Base-by-base conservation (phyloP, 2,329 filamentous ascomycete species). In the Fusarium xylarioides region DNA sequence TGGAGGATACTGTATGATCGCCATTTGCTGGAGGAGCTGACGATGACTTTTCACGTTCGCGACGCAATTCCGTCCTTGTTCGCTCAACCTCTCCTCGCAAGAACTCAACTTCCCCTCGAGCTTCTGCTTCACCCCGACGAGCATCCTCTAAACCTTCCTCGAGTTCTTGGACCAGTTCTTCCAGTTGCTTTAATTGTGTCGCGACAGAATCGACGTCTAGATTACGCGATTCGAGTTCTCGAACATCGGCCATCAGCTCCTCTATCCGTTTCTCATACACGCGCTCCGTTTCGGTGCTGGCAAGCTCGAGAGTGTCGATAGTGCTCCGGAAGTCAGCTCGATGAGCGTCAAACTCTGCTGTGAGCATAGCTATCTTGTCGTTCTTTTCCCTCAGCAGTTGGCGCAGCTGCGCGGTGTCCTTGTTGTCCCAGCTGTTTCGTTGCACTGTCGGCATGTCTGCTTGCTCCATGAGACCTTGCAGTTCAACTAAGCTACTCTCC, bases 91-190 rank as follows among this genome's bases (percentile, higher is more conserved):
- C 96, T 5, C 96, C 96, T 34, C 96, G 89, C 40, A 99, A 84
- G 79, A 98, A 98, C 81, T 99, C 96, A 7, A 98, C 95, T 81
- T 99, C 96, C 2, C 95, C 95, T 66, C 96, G 90, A 35, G 96
- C 96, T 84, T 99, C 96, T 15, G 95, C 95, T 83, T 99, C 96
- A 11, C 96, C 96, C 63, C 96, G 89, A 61, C 96, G 89, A 53
- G 96, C 95, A 83, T 99, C 96, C 83, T 99, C 96, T 2, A 99
- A 86, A 1, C 96, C 96, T 82, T 99, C 96, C 81, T 99, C 96
- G 1, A 99, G 89, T 81, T 99, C 96, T 76, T 97, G 95, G 5
- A 99, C 96, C 38, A 98, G 88, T 80, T 98, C 95, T 81, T 98
- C 96, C 4, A 99, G 87, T 82, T 97, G 95, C 84, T 97, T 98